Base-by-base conservation (phyloP, 331 rosid species). In the Arachis monticola region DNA sequence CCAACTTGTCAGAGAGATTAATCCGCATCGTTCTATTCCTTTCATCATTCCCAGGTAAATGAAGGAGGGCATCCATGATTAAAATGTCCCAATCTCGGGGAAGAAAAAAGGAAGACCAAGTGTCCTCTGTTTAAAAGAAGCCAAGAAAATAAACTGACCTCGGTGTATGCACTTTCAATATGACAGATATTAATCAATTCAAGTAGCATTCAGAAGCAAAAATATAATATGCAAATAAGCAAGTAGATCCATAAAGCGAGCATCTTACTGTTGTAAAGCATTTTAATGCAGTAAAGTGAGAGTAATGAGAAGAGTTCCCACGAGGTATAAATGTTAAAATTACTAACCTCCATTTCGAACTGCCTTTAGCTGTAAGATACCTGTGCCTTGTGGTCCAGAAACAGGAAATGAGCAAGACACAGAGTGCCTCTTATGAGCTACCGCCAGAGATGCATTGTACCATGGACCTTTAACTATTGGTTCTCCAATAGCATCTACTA, bases 371-470 rank as follows among this genome's bases (percentile, higher is more conserved):
- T 77, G 96, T 66, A 95, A 73, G 80, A 87, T 67, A 58, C 99
- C 99, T 0, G 86, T 57, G 73, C 96, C 99, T 79, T 46, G 88
- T 6, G 98, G 98, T 32, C 99, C 99, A 35, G 86, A 78, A 57
- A 95, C 88, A 2, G 99, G 98, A 85, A 95, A 90, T 50, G 97
- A 84, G 84, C 98, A 95, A 11, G 99, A 90, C 45, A 90, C 88
- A 57, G 99, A 92, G 10, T 84, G 92, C 84, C 99, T 84, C 82
- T 90, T 83, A 57, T 90, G 93, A 84, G 97, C 87, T 63, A 95
- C 97, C 14, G 98, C 99, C 64, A 95, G 99, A 55, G 97, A 86
- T 64, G 98, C 97, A 83, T 87, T 90, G 84, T 92, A 95, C 99
- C 99, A 95, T 63, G 98, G 88, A 67, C 99, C 99, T 83, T 84